Evolutionary conservation across 768 basidiomycete genomes (phyloP).

Genomic region (Hirschioporus abietinus): DNA sequence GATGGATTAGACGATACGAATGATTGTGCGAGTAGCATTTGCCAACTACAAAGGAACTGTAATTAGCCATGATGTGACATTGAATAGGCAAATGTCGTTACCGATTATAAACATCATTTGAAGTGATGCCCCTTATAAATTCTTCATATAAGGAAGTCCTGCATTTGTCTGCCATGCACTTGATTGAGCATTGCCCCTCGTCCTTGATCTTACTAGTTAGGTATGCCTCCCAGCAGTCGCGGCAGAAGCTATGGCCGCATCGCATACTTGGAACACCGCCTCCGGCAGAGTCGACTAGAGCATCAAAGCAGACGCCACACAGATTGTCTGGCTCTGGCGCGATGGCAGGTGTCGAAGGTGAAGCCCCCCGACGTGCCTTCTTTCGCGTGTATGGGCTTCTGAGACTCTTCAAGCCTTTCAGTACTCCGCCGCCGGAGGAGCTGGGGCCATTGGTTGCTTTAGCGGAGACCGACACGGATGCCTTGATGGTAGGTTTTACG

Average conservation of each 20-base stretch:
- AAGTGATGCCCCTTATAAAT: constrained; percentile 5
- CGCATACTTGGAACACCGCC: constrained; percentile 1
- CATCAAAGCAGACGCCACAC: constrained; percentile 15
- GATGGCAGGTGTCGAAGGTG: neutral
- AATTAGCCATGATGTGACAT: neutral
- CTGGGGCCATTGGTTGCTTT: neutral
- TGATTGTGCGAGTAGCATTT: constrained; percentile 12
- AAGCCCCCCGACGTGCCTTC: neutral
- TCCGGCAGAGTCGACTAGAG: neutral
- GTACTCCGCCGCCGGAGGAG: neutral
- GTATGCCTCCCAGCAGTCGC: constrained; percentile 12
- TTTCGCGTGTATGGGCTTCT: neutral
- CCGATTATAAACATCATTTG: constrained; percentile 6
- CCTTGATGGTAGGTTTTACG: neutral
- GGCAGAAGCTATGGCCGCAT: constrained; percentile 15
- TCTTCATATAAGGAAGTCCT: constrained; percentile 7
- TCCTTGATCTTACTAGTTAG: constrained; percentile 12
- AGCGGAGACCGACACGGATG: neutral
- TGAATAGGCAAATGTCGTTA: neutral
- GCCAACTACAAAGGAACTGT: constrained; percentile 6
- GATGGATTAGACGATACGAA: constrained; percentile 11
- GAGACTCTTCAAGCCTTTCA: neutral
- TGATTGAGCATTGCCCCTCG: constrained; percentile 11
- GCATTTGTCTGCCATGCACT: constrained; percentile 14
- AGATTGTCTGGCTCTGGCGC: constrained; percentile 7